These are phyloP conservation scores for Scedosporium minutisporum DNA, from an alignment of 2,329 filamentous ascomycete genomes.

Conservation along the genomic window DNA sequence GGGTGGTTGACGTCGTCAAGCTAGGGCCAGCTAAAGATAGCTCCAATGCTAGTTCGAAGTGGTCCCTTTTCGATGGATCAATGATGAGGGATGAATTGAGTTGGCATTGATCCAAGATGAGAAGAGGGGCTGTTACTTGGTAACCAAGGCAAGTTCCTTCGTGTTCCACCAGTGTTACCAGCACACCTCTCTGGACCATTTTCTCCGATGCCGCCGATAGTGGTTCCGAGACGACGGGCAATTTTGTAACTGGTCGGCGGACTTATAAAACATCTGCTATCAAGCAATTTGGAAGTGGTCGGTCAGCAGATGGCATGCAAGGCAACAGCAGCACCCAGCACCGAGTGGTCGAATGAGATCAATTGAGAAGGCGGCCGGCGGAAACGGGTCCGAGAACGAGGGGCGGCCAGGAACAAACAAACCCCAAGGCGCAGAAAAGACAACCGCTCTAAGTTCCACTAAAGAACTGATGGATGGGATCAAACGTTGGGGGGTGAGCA, in stretches of 20 bases:
- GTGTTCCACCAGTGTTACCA: neutral
- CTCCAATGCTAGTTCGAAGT: neutral
- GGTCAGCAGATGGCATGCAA: too few species aligned
- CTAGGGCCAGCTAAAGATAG: neutral
- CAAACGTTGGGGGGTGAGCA: too few species aligned
- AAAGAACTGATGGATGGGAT: too few species aligned
- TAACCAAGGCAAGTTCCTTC: neutral
- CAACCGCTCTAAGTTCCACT: too few species aligned
- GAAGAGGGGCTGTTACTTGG: neutral
- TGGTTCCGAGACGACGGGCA: neutral
- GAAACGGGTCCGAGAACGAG: too few species aligned
- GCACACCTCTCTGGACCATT: neutral
- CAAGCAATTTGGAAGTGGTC: too few species aligned
- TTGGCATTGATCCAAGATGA: neutral
- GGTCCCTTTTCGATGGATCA: neutral
- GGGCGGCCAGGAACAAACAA: too few species aligned
- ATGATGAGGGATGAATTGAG: neutral
- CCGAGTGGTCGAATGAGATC: too few species aligned
- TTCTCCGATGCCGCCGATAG: neutral
- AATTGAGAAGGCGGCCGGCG: too few species aligned
- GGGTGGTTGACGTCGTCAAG: neutral
- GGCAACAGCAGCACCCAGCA: too few species aligned
- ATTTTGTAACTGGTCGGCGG: neutral
- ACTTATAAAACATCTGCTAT: neutral
- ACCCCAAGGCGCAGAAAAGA: too few species aligned